phyloP scores from a whole-genome alignment of 2,329 filamentous ascomycete genomes.

The Xylaria arbuscula region DNA sequence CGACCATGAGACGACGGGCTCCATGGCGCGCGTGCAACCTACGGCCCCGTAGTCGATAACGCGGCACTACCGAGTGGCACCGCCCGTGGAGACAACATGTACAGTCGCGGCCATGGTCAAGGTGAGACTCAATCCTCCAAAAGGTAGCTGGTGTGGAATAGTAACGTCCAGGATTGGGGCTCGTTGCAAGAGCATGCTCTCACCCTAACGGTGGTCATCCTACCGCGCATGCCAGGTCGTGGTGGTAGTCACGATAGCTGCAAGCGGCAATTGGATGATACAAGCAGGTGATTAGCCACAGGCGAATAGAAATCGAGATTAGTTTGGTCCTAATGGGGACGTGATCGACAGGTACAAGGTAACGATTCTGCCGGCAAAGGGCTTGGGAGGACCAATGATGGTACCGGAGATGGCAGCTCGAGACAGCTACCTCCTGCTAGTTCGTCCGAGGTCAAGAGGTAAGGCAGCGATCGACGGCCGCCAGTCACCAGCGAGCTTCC shows the following conservation, averaged over 20 bases:
- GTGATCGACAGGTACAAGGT: constrained; percentile 39
- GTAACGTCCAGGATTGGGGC: constrained; percentile 30
- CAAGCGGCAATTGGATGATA: constrained; percentile 39
- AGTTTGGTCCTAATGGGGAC: constrained; percentile 19
- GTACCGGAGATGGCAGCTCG: background rate
- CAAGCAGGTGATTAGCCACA: constrained; percentile 43
- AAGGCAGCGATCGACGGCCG: constrained; percentile 24
- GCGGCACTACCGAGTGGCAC: constrained; percentile 20
- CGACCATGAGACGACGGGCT: constrained; percentile 43
- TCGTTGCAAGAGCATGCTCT: constrained; percentile 32
- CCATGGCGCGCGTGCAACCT: constrained; percentile 43
- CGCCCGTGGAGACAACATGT: constrained; percentile 20
- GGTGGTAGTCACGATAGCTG: constrained; percentile 35
- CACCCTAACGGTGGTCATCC: constrained; percentile 31
- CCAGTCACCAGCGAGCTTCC: constrained; percentile 33
- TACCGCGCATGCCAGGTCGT: constrained; percentile 25
- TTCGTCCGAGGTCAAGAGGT: constrained; percentile 8
- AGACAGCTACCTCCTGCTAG: constrained; percentile 15
- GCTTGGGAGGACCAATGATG: constrained; percentile 3
- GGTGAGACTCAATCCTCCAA: constrained; percentile 26
- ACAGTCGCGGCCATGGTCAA: constrained; percentile 14
- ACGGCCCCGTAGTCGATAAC: constrained; percentile 29
- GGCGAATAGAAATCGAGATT: constrained; percentile 32
- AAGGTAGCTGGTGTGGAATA: constrained; percentile 20
- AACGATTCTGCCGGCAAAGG: constrained; percentile 12